phyloP scores from a whole-genome alignment of 2,329 filamentous ascomycete species.

The Pseudofabraea citricarpa region DNA sequence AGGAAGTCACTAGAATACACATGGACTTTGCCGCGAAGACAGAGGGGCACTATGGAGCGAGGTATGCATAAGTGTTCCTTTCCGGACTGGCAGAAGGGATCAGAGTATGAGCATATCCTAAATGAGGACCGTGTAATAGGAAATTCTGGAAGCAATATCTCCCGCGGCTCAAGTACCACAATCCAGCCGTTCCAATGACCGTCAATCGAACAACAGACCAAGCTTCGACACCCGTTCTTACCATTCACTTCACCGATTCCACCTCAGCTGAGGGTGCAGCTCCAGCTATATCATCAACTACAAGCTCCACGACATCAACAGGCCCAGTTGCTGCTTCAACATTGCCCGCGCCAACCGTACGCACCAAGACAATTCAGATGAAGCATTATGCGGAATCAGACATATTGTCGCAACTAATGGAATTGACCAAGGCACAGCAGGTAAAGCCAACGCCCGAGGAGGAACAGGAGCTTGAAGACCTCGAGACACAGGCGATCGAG shows the following conservation, averaged over 20 bases:
- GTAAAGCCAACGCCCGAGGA: slow-evolving; percentile 58
- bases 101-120: too few species aligned
- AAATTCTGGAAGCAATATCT: slow-evolving; percentile 86
- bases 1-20: slow-evolving; percentile 69
- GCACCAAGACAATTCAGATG: slow-evolving; percentile 55
- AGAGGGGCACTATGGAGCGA: slow-evolving; percentile 67
- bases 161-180: slow-evolving; percentile 89
- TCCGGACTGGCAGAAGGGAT: too few species aligned
- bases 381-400: slow-evolving; percentile 53
- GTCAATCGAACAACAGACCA: slow-evolving; percentile 64
- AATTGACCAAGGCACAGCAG: slow-evolving; percentile 53
- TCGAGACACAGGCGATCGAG: slow-evolving; percentile 49
- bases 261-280: slow-evolving; percentile 7
- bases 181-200: slow-evolving; percentile 78
- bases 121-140: slow-evolving; percentile 43
- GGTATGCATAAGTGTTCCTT: too few species aligned
- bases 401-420: slow-evolving; percentile 60
- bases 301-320: slow-evolving; percentile 43
- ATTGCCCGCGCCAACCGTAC: slow-evolving; percentile 41
- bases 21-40: slow-evolving; percentile 63
- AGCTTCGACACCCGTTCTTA: slow-evolving; percentile 53
- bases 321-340: slow-evolving; percentile 22
- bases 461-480: slow-evolving; percentile 47
- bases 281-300: slow-evolving; percentile 24
- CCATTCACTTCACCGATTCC: slow-evolving; percentile 53